Base-by-base conservation (phyloP, 176 grass and related monocot species). In the Aegilops longissima region DNA sequence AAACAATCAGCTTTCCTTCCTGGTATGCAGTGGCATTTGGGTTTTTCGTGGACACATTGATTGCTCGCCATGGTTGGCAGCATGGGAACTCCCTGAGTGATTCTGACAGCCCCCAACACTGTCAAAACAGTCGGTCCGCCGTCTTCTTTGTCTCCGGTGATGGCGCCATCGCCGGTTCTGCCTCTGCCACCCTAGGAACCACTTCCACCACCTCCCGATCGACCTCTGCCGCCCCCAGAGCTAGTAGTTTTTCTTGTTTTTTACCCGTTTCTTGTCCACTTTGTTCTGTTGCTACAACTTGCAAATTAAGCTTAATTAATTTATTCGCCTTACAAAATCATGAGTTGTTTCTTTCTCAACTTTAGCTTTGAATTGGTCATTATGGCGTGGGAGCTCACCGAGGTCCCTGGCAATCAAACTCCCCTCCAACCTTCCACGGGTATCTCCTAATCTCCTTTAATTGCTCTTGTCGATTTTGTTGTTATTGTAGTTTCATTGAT, bases 351-450 rank as follows among this genome's bases (percentile, higher is more conserved):
- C 16, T 31, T 74, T 66, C 23, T 31, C 39, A 12, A 29, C 8
- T 69, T 21, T 10, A 84, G 29, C 9, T 64, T 79, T 42, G 23
- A n/a, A 59, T 34, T 13, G 47, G 9, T 66, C 42, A 0, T 3
- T 27, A 91, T 91, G 89, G 76, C 3, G 0, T 91, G 85, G 89
- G 69, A 87, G 13, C 68, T 91, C 20, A 36, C 2, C 2, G 76
- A 91, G 69, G 69, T 91, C 39, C 76, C 76, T 36, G 69, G 89
- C 14, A 81, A 76, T 70, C 76, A 16, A 35, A 23, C 70, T 70
- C 61, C 69, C 17, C 29, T 68, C 36, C 9, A 68, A 29, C 61
- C 68, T 3, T 87, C 89, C 30, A 91, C 76, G 61, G 89, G 89
- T 87, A 68, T 80, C 47, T 7, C 5, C 4, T 72, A 65, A 68